These are phyloP conservation scores for Pelargonium myrrhifolium DNA, from an alignment of 441 rosid genomes.

Conservation along the genomic window DNA sequence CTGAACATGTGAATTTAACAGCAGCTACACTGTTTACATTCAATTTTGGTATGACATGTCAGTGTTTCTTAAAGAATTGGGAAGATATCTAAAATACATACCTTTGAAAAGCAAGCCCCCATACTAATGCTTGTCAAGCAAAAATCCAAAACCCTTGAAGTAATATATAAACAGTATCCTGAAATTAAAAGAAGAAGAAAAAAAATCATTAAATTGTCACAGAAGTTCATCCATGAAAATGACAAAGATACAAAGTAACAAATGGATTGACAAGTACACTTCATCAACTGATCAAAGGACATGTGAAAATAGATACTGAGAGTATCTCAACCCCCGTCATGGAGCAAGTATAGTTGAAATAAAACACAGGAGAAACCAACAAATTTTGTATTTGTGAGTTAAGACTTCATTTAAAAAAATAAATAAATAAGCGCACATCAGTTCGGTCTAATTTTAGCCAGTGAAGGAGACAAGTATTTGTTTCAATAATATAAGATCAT, in stretches of 20 bases:
- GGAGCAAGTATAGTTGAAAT: no score
- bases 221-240: not conserved
- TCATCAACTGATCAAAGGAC: no score
- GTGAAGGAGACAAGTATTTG: not conserved
- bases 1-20: not conserved
- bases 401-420: no score
- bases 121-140: not conserved
- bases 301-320: no score
- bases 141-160: not conserved
- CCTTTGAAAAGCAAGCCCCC: slow-evolving; percentile 1
- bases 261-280: no score
- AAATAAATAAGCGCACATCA: no score
- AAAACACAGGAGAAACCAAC: no score
- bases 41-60: not conserved
- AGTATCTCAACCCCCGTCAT: no score
- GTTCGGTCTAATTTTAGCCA: no score
- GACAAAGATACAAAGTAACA: no score
- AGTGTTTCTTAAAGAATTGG: not conserved
- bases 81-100: not conserved
- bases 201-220: not conserved
- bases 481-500: not conserved
- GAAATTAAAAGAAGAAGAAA: not conserved
- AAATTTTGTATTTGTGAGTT: no score
- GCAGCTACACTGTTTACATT: not conserved
- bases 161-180: not conserved